A percentile compares a stretch with the other conserved stretches of the same genome.
phyloP scores from a whole-genome alignment of 2,329 filamentous ascomycete genomes.

The Elsinoe arachidis region DNA sequence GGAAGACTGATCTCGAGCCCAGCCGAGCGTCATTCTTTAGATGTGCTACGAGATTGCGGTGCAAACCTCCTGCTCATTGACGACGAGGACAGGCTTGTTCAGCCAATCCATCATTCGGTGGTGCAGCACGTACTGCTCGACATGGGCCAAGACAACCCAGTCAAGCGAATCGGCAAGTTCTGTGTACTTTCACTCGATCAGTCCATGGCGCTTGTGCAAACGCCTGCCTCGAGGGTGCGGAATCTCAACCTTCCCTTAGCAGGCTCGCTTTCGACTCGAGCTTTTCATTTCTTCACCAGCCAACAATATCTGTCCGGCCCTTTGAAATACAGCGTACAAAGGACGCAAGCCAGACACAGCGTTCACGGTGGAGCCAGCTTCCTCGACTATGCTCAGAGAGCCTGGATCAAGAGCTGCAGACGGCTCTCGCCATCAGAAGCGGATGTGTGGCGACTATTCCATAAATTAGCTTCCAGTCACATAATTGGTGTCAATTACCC shows the following conservation, averaged over 20 bases:
- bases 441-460: no score
- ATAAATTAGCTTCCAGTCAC: no score
- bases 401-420: no score
- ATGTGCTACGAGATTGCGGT: neutral
- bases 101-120: conserved; percentile 14
- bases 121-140: neutral
- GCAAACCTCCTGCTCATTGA: conserved; percentile 5
- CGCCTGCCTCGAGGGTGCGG: neutral
- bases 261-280: no score
- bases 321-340: no score
- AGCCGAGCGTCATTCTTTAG: neutral
- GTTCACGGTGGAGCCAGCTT: no score
- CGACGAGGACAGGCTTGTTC: neutral
- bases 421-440: no score
- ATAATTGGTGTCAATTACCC: no score
- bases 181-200: neutral
- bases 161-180: neutral
- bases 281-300: no score
- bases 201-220: neutral
- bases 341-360: no score
- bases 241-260: neutral
- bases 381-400: no score
- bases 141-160: neutral
- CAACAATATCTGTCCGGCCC: no score
- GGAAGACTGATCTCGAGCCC: neutral